phyloP scores from a whole-genome alignment of 352 stramenopile species.

The Pythium dissimile region DNA sequence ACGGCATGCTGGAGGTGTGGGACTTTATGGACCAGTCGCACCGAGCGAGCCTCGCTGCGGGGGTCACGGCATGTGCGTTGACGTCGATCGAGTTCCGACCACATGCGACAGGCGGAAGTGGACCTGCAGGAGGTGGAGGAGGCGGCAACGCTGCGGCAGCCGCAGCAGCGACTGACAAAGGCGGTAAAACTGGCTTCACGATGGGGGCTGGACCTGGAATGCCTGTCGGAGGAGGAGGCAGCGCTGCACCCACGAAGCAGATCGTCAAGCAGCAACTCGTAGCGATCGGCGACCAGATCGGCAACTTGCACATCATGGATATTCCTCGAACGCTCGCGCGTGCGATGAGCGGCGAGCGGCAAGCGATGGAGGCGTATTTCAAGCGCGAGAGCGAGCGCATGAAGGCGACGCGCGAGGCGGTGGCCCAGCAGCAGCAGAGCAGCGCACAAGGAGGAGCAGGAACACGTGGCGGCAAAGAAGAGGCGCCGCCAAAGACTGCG shows the following conservation, averaged over 20 bases:
- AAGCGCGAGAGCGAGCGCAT: slow-evolving; percentile 86
- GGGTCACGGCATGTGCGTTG: slow-evolving; percentile 81
- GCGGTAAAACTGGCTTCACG: slow-evolving; percentile 11
- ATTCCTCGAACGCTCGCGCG: slow-evolving; percentile 86
- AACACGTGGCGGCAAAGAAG: slow-evolving; percentile 5
- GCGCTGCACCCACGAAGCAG: slow-evolving; percentile 14
- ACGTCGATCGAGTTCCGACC: slow-evolving; percentile 85
- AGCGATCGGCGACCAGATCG: slow-evolving; percentile 88
- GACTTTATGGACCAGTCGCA: slow-evolving; percentile 93
- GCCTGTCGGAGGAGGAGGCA: neutral
- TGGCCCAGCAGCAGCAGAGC: slow-evolving; percentile 13
- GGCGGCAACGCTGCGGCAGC: slow-evolving; percentile 10
- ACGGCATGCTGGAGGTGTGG: slow-evolving; percentile 92
- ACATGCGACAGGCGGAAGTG: slow-evolving; percentile 9
- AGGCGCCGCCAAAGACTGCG: slow-evolving; percentile 23
- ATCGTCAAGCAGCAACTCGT: slow-evolving; percentile 88
- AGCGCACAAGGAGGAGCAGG: slow-evolving; percentile 1
- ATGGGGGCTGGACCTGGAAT: neutral
- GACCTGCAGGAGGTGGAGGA: neutral
- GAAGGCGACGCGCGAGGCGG: slow-evolving; percentile 31
- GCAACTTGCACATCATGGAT: slow-evolving; percentile 92
- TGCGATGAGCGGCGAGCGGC: slow-evolving; percentile 73
- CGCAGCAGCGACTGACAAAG: slow-evolving; percentile 1
- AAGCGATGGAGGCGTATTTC: slow-evolving; percentile 86
- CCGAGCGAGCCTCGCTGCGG: slow-evolving; percentile 69